Conservation (phyloP, 2,329 filamentous ascomycete genomes). For the Cercospora sojina region DNA sequence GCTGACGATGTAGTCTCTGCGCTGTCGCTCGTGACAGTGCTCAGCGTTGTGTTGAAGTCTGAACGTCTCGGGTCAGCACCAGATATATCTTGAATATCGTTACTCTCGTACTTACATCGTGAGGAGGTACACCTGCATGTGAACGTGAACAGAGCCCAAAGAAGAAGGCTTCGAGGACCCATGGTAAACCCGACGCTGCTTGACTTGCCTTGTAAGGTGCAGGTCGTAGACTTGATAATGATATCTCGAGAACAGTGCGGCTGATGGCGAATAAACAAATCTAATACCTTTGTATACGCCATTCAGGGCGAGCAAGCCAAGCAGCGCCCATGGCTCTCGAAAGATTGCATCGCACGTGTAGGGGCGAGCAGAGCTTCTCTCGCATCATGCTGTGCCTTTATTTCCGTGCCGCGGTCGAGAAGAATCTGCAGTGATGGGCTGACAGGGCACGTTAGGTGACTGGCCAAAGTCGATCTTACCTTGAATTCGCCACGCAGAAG, state of each 20-base stretch:
- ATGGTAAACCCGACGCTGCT: neutral
- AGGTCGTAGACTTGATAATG: neutral
- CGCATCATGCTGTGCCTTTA: neutral
- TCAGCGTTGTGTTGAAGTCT: neutral
- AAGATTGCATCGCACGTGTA: neutral
- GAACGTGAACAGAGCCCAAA: neutral
- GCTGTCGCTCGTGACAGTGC: neutral
- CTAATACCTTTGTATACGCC: neutral
- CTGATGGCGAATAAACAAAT: neutral
- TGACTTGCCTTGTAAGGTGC: neutral
- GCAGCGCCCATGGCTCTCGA: neutral
- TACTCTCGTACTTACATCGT: neutral
- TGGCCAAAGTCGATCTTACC: neutral
- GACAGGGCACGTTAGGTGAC: neutral
- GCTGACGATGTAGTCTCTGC: neutral
- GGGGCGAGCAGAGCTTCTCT: neutral
- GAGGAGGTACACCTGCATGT: neutral
- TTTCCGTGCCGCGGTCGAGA: neutral
- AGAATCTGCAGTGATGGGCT: neutral
- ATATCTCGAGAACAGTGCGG: neutral
- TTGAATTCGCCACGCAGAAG: neutral
- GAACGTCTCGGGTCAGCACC: neutral
- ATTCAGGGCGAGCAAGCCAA: neutral
- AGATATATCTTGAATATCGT: neutral
- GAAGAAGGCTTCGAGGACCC: neutral